Evolutionary conservation across 192 early-diverging fungal genomes (phyloP), one percentile per base, ranked within the genome.

Genomic region (Glomus cerebriforme): DNA sequence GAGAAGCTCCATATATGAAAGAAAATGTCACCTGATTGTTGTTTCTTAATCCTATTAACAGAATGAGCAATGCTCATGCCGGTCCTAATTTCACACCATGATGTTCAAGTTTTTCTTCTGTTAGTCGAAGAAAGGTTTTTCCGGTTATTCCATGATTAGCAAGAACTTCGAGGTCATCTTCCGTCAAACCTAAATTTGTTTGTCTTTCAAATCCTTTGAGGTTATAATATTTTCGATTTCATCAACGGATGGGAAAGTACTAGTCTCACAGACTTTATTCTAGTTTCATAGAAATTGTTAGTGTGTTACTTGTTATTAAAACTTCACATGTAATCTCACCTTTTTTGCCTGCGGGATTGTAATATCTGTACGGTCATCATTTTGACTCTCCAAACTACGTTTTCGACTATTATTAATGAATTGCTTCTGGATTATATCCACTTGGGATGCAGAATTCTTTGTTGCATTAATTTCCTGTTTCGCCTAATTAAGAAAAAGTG

Each of bases 131-230:
- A 37, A 67, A 67, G 22, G 66, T 68, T 31, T 12, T 31, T 68
- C 66, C 66, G 0, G 29, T 60, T 35, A 67, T 67, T 67, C 32
- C 34, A 67, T 67, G 65, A 19, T 67, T 31, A 19, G 1, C 27
- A 27, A 67, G 65, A 67, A 67, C 65, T 29, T 67, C 26, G 17
- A 39, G 1, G 27, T 67, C 65, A 67, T 67, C 27, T 29, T 67
- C 32, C 7, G 65, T 67, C 26, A 34, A 67, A 6, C 39, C 39
- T 39, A 39, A 39, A 31, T 67, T 67, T 31, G 65, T 67, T 67
- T 67, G 26, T 35, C 27, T 67, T 67, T 67, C 27, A 67, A 67
- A 67, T 67, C 65, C 6, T 67, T 29, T 67, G 34, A 29, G 12
- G 65, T 17, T 29, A 27, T 27, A 29, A 67, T 67, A 17, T 67